Evolutionary conservation across 371 early-diverging fungal species (phyloP).

Genomic region (Mortierella sp.): DNA sequence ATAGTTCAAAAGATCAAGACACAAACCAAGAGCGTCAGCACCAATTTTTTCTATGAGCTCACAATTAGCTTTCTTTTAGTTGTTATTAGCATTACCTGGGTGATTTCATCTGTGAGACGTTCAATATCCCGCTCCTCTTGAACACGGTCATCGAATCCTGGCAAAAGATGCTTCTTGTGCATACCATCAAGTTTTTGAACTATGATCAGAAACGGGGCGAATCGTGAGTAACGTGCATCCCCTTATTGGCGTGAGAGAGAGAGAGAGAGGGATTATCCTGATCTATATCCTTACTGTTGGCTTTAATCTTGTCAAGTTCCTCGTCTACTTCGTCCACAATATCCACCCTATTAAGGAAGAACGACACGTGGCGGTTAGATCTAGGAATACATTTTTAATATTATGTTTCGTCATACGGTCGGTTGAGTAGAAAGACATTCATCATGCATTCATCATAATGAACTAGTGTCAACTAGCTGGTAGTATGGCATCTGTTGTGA

Average conservation of each 20-base stretch:
- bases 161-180: conserved; percentile 92
- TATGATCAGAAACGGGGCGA: conserved; percentile 36
- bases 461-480: not conserved
- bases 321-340: conserved; percentile 87
- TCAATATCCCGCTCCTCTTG: conserved; percentile 91
- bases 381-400: not conserved
- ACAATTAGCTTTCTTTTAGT: not conserved
- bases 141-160: conserved; percentile 93
- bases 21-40: not conserved
- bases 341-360: conserved; percentile 77
- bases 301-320: conserved; percentile 66
- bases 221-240: not conserved
- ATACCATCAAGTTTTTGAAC: conserved; percentile 86
- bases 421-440: conserved; percentile 20
- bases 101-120: conserved; percentile 83
- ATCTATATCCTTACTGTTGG: conserved; percentile 68
- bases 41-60: not conserved
- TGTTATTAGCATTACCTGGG: conserved; percentile 59
- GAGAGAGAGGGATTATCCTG: not conserved
- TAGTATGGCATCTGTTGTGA: not conserved
- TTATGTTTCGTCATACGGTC: not conserved
- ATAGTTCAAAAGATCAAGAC: not conserved
- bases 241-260: not conserved
- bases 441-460: not conserved
- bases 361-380: conserved; percentile 13